phyloP scores from a whole-genome alignment of 2,329 filamentous ascomycete genomes.

The Fusarium fujikuroi region DNA sequence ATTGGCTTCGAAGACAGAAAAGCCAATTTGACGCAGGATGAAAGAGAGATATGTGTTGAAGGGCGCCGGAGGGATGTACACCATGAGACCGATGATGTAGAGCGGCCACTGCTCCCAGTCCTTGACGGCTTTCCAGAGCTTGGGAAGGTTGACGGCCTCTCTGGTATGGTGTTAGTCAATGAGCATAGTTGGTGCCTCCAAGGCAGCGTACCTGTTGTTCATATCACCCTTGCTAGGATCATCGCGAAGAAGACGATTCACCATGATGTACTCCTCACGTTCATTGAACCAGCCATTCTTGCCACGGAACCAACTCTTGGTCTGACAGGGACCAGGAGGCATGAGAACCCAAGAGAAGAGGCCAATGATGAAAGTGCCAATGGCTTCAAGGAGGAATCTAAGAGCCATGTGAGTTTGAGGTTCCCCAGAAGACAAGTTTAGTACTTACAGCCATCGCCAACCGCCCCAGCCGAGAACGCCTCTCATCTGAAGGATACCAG shows the following conservation, averaged over 20 bases:
- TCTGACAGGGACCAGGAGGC: conserved; percentile 60
- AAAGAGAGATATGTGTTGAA: conserved; percentile 58
- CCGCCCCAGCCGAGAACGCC: conserved; percentile 52
- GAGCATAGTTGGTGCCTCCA: accelerated
- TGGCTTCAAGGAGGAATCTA: conserved; percentile 63
- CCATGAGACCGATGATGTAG: conserved; percentile 60
- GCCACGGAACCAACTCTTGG: conserved; percentile 66
- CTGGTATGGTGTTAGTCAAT: conserved; percentile 46
- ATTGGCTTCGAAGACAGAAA: conserved; percentile 58
- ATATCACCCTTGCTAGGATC: conserved; percentile 71
- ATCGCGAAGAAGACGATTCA: conserved; percentile 69
- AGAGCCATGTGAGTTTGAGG: neutral
- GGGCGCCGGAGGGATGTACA: conserved; percentile 56
- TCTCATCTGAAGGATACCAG: conserved; percentile 52
- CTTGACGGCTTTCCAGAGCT: conserved; percentile 61
- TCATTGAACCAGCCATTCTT: conserved; percentile 71
- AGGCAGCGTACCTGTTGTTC: conserved; percentile 60
- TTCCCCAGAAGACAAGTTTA: accelerated
- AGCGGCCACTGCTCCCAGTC: conserved; percentile 70
- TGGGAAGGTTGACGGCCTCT: conserved; percentile 45
- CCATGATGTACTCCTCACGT: conserved; percentile 69
- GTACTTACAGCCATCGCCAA: conserved; percentile 52
- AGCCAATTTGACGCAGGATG: conserved; percentile 56
- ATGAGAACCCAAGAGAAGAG: conserved; percentile 58
- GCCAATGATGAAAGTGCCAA: conserved; percentile 55